These are phyloP conservation scores for Metarhizium anisopliae DNA, from an alignment of 2,329 filamentous ascomycete species.

Conservation along the genomic window DNA sequence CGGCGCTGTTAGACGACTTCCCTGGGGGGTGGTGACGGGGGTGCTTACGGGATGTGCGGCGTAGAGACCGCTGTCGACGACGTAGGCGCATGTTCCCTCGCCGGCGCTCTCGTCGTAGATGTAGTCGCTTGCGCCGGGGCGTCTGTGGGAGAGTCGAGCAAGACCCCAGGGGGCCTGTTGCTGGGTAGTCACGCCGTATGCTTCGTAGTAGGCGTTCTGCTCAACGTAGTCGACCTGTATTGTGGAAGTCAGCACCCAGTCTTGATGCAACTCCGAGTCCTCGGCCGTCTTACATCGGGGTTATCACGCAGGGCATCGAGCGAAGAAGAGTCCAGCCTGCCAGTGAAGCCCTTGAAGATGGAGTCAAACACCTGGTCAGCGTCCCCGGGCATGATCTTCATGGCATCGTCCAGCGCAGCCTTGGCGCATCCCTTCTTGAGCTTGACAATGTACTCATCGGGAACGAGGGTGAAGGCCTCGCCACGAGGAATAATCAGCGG, in stretches of 20 bases:
- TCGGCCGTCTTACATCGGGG: slow-evolving; percentile 12
- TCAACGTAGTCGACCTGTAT: slow-evolving; percentile 25
- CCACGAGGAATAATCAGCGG: slow-evolving; percentile 14
- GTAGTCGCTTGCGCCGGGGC: slow-evolving; percentile 16
- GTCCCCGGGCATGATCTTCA: slow-evolving; percentile 10
- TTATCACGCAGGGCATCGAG: slow-evolving; percentile 12
- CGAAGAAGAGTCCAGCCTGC: slow-evolving; percentile 9
- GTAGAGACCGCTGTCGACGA: slow-evolving; percentile 32
- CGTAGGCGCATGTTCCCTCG: slow-evolving; percentile 28
- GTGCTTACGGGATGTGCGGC: slow-evolving; percentile 22
- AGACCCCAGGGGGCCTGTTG: slow-evolving; percentile 26
- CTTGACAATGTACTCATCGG: slow-evolving; percentile 20
- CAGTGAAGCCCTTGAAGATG: slow-evolving; percentile 15
- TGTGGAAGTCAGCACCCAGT: background rate
- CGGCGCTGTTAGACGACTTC: background rate
- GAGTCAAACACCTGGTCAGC: slow-evolving; percentile 15
- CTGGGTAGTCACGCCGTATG: slow-evolving; percentile 17
- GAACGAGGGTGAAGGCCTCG: slow-evolving; percentile 6
- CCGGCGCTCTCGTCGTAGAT: slow-evolving; percentile 25
- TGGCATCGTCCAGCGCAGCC: slow-evolving; percentile 6
- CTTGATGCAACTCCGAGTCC: background rate
- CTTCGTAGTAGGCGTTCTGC: slow-evolving; percentile 18
- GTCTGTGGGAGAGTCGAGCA: slow-evolving; percentile 22
- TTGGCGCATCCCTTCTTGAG: slow-evolving; percentile 11
- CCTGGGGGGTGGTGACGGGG: background rate